Evolutionary conservation across 2,329 filamentous ascomycete genomes (phyloP), one percentile per base, ranked within the genome.

Genomic region (Ophiocordyceps polyrhachis-furcata): DNA sequence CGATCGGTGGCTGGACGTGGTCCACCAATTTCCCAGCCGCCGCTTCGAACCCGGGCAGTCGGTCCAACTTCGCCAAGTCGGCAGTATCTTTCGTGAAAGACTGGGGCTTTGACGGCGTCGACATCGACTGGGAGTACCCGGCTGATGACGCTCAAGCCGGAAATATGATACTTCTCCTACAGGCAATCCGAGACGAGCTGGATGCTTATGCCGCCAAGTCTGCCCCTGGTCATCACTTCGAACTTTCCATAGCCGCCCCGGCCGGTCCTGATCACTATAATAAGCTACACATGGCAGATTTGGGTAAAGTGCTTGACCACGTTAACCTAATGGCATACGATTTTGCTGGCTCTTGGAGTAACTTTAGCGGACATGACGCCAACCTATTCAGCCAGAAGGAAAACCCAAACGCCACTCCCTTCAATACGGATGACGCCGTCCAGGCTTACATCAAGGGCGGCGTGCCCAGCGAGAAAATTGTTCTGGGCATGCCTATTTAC

Each of bases 1-100:
- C 76, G 42, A 85, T 94, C 50, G 87, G 87, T 42, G 86, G 87
- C 28, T 93, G 82, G 82, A 87, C 83, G 0, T 91, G 84, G 61
- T 86, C 82, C 2, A 65, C 71, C 52, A 84, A 85, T 58, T 89
- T 93, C 56, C 68, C 82, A 1, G 65, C 67, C 1, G 79, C 79
- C 0, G 76, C 79, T 11, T 76, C 74, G 48, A 81, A 79, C 0
- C 68, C 70, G 0, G 61, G 67, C 2, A 77, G 74, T 15, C 73
- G 85, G 15, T 60, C 67, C 32, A 72, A 52, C 2, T 93, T 93
- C 61, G 86, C 85, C 6, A 62, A 71, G 41, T 74, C 72, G 4
- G 76, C 83, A 2, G 79, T 88, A 0, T 61, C 68, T 8, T 60
- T 91, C 44, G 68, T 93, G 46, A 77, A 81, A 54, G 78, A 93